phyloP scores from a whole-genome alignment of 352 stramenopile species.

The Pythium plurisporium region DNA sequence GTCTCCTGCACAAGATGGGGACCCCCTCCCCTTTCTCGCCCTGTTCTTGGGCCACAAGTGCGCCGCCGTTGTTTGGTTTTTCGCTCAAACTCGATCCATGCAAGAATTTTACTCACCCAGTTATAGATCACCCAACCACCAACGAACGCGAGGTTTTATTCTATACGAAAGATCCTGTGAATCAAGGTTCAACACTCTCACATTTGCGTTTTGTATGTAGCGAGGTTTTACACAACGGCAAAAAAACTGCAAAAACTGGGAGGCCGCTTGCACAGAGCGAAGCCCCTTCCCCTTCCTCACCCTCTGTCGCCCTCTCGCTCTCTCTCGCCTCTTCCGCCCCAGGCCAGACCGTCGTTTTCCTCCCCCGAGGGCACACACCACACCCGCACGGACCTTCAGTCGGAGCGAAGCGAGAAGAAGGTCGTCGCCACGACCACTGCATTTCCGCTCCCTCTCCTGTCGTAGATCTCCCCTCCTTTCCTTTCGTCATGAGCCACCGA shows the following conservation, averaged over 20 bases:
- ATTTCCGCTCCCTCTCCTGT: background rate
- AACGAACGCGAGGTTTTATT: constrained; percentile 14
- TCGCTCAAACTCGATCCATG: background rate
- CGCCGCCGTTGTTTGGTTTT: constrained; percentile 1
- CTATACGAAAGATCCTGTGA: background rate
- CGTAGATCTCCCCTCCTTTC: background rate
- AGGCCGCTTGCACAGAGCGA: constrained; percentile 1
- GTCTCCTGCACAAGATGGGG: too few species aligned
- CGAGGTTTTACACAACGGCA: constrained; percentile 19
- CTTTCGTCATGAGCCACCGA: constrained; percentile 14
- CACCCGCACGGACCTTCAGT: background rate
- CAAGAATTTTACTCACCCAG: constrained; percentile 25
- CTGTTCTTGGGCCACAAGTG: constrained; percentile 11
- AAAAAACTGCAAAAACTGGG: constrained; percentile 15
- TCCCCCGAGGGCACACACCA: background rate
- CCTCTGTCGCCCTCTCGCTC: background rate
- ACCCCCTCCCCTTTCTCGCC: background rate
- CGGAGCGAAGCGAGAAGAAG: background rate
- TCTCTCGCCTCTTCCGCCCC: background rate
- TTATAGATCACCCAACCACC: constrained; percentile 14
- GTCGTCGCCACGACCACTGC: background rate
- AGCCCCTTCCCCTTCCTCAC: constrained; percentile 9
- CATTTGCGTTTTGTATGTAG: background rate
- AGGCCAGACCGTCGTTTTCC: constrained; percentile 2
- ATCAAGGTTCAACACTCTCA: background rate